Evolutionary conservation across 768 basidiomycete species (phyloP).

Genomic region (Suillus luteus): DNA sequence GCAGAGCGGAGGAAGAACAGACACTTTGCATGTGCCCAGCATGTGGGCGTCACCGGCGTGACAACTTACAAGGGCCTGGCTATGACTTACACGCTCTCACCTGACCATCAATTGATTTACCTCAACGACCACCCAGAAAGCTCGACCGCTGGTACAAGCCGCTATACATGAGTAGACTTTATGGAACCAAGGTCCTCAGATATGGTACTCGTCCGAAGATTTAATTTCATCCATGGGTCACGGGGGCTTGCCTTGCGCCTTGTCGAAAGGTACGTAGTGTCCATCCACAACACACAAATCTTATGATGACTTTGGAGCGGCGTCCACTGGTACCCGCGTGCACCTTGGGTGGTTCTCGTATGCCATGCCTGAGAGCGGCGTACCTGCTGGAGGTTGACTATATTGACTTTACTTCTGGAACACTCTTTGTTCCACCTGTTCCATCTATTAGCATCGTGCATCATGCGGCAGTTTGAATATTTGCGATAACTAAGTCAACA

Average conservation of each 20-base stretch:
- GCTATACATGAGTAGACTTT: neutral
- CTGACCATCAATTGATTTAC: neutral
- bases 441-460: no score
- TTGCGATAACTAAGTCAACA: no score
- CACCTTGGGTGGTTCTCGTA: no score
- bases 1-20: slow-evolving; percentile 4
- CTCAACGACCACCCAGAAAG: neutral
- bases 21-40: neutral
- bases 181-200: neutral
- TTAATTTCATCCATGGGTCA: neutral
- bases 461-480: no score
- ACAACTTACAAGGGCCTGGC: neutral
- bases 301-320: no score
- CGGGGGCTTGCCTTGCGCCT: neutral
- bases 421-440: no score
- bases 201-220: neutral
- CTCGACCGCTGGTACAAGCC: neutral
- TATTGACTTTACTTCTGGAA: no score
- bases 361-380: no score
- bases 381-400: no score
- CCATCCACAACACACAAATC: no score
- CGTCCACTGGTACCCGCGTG: no score
- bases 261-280: neutral
- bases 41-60: neutral
- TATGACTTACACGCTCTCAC: neutral